Conservation (phyloP, 768 basidiomycete genomes). For the Coprinopsis marcescibilis region DNA sequence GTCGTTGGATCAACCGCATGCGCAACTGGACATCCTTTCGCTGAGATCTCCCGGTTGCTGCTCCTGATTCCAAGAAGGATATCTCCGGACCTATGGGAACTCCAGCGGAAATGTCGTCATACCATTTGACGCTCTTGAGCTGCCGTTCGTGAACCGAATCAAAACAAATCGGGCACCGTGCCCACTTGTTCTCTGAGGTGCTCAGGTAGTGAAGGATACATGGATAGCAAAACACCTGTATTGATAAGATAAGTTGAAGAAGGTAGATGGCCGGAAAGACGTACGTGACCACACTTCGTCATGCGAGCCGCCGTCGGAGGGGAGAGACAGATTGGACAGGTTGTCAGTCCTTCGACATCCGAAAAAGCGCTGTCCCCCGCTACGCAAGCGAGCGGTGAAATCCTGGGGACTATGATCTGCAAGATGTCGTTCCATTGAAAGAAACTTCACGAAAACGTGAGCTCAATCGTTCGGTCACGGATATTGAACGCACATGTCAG, state of each 20-base stretch:
- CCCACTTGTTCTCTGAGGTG: slow-evolving; percentile 84
- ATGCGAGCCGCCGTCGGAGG: slow-evolving; percentile 85
- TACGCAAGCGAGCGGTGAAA: slow-evolving; percentile 59
- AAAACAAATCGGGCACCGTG: slow-evolving; percentile 92
- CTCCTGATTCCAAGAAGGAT: slow-evolving; percentile 37
- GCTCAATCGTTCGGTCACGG: slow-evolving; percentile 5
- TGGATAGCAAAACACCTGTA: slow-evolving; percentile 88
- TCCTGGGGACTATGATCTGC: slow-evolving; percentile 88
- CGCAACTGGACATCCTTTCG: slow-evolving; percentile 55
- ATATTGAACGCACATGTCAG: slow-evolving; percentile 73
- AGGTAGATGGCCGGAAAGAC: slow-evolving; percentile 27
- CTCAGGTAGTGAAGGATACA: slow-evolving; percentile 90
- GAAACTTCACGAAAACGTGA: slow-evolving; percentile 46
- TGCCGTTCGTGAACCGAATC: slow-evolving; percentile 88
- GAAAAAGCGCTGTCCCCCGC: slow-evolving; percentile 31
- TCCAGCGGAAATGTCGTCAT: slow-evolving; percentile 41
- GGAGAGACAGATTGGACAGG: slow-evolving; percentile 94
- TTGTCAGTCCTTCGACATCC: slow-evolving; percentile 56
- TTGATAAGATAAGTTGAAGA: slow-evolving; percentile 11
- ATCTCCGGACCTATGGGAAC: slow-evolving; percentile 29
- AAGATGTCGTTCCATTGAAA: slow-evolving; percentile 96
- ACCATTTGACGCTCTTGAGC: slow-evolving; percentile 92
- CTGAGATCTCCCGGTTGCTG: slow-evolving; percentile 36
- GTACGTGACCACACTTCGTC: slow-evolving; percentile 97
- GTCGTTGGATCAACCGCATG: slow-evolving; percentile 89